These are phyloP conservation scores for Spiromastix sp. DNA, from an alignment of 2,329 filamentous ascomycete species.

Conservation along the genomic window DNA sequence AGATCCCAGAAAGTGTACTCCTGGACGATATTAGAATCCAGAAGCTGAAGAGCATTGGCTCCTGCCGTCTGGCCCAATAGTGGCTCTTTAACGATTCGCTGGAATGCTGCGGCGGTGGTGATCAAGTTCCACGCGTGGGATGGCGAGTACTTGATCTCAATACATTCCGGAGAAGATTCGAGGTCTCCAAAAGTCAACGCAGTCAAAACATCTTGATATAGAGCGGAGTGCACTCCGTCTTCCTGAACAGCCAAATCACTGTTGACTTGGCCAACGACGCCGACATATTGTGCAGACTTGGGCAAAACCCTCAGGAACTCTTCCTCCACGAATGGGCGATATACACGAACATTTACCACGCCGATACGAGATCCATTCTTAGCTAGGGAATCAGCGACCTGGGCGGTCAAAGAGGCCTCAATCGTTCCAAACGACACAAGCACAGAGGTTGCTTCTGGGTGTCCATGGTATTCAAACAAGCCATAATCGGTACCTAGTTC, in stretches of 20 bases:
- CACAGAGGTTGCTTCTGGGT: constrained; percentile 67
- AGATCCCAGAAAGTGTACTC: constrained; percentile 94
- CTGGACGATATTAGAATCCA: constrained; percentile 48
- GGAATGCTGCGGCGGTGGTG: constrained; percentile 35
- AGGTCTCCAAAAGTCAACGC: constrained; percentile 70
- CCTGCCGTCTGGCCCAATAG: constrained; percentile 17
- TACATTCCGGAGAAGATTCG: constrained; percentile 51
- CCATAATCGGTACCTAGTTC: constrained; percentile 90
- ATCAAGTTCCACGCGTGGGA: constrained; percentile 52
- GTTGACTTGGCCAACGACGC: constrained; percentile 80
- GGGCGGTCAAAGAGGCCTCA: constrained; percentile 75
- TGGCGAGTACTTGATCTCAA: constrained; percentile 85
- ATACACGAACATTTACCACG: constrained; percentile 82
- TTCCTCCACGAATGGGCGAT: constrained; percentile 91
- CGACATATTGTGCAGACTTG: constrained; percentile 61
- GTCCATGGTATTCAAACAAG: constrained; percentile 88
- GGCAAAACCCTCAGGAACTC: constrained; percentile 79
- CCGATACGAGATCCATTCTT: constrained; percentile 68
- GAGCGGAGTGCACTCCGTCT: constrained; percentile 63
- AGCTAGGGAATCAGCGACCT: constrained; percentile 65
- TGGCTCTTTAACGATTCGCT: constrained; percentile 33
- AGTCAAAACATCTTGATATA: constrained; percentile 87
- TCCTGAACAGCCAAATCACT: constrained; percentile 65
- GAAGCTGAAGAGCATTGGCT: constrained; percentile 38
- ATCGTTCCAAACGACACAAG: constrained; percentile 88